Base-by-base conservation (phyloP, 2,329 filamentous ascomycete genomes). In the Fusarium sp. region DNA sequence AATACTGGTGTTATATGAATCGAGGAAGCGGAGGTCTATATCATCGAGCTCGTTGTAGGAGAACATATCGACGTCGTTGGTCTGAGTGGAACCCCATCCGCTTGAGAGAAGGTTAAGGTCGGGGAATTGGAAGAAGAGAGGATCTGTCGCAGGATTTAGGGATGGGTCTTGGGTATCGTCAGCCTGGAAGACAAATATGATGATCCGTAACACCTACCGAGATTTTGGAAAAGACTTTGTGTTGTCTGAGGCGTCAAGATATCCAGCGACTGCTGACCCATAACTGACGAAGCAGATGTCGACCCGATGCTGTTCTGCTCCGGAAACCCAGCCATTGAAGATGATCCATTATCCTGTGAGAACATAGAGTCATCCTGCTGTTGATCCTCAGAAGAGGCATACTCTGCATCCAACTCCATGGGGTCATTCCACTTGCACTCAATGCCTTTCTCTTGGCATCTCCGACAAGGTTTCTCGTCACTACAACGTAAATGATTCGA, bases 11-110 rank as follows among this genome's bases (percentile, higher is more conserved):
- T 79, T 79, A 51, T 79, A 79, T 1, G 72, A 67, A 18, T 79
- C 76, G 7, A 79, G 70, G 30, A 79, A 79, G 13, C 69, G 68
- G 3, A 79, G 67, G 53, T 79, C 77, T 7, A 78, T 66, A 16
- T 77, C 75, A 25, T 77, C 76, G 2, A 79, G 69, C 12, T 77
- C 75, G 25, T 76, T 74, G 14, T 67, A 69, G 12, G 71, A 51
- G 10, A 46, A 45, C 32, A 65, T 58, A 7, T 58, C 58, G 2
- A 58, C 27, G 2, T 67, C 56, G 7, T 63, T 56, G 20, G 59
- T 12, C 4, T 32, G 37, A 37, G 60, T 37, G 1, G 53, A 57
- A 0, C 52, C 18, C 71, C 65, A 73, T 3, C 47, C 42, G 9
- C 74, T 51, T 7, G 74, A 61, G 3, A 73, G 57, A 24, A 75